A percentile compares a stretch with the other conserved stretches of the same genome.
Conservation (phyloP, 1,139 yeast genomes). For the Blastobotrys malaysiensis region DNA sequence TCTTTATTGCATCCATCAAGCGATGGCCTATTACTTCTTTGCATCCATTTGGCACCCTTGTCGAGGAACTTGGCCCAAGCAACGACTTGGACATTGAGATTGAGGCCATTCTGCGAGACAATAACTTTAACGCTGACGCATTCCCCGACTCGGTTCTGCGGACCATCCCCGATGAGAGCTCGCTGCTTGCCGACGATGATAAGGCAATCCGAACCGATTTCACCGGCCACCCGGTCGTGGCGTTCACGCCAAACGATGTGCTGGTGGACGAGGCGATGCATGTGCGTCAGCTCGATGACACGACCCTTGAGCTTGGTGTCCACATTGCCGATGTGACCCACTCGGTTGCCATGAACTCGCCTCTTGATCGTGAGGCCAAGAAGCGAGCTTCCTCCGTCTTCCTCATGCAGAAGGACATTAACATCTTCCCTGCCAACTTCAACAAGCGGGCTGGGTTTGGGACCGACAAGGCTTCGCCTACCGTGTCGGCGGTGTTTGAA, state of each 20-base stretch:
- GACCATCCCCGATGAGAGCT: constrained; percentile 30
- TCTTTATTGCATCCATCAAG: constrained; percentile 91
- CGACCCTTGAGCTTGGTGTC: constrained; percentile 65
- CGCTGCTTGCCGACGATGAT: constrained; percentile 33
- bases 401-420: constrained; percentile 71
- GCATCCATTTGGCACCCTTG: constrained; percentile 94
- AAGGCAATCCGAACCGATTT: constrained; percentile 49
- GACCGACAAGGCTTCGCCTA: constrained; percentile 55
- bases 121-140: constrained; percentile 84
- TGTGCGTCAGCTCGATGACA: constrained; percentile 53
- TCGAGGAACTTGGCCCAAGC: constrained; percentile 78
- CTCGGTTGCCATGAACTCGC: constrained; percentile 63
- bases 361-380: constrained; percentile 82
- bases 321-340: constrained; percentile 79
- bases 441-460: constrained; percentile 58
- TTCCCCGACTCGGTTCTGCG: constrained; percentile 50
- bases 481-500: constrained; percentile 77
- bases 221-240: constrained; percentile 56
- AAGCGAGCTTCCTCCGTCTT: constrained; percentile 87
- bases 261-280: constrained; percentile 77
- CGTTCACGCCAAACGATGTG: constrained; percentile 55
- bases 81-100: constrained; percentile 76
- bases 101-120: constrained; percentile 86
- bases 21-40: constrained; percentile 99
- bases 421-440: constrained; percentile 64